Base-by-base conservation (phyloP, 2,329 filamentous ascomycete genomes). In the Neofusicoccum parvum region DNA sequence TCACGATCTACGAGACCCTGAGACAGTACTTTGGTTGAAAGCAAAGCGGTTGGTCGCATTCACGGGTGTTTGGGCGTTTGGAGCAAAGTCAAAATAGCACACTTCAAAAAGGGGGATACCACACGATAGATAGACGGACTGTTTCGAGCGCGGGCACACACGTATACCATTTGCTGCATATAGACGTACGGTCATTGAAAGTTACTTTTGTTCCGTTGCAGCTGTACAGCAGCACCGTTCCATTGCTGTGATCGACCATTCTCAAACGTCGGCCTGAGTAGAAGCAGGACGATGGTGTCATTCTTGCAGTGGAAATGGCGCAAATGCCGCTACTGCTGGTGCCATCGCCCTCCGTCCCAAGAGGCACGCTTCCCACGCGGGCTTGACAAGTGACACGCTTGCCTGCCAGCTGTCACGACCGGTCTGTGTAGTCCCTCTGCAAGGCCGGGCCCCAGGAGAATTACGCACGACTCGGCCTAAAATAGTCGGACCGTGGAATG, bases 1-100 rank as follows among this genome's bases (percentile, higher is more conserved):
- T 99, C 74, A 94, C 95, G 68, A 88, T 98, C 67, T 98, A 94
- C 75, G 95, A 98, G 79, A 90, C 89, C 14, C 78, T 99, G 77
- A 93, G 93, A 80, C 85, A 83, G 68, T 81, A 87, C 70, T 85
- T 95, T 72, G 76, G 75, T 68, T 82, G 64, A 71, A 48, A 20
- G 34, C 37, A 56, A 50, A 20, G 34, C 15, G 36, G 10, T 14
- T 34, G 17, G 12, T 17, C 48, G 53, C 53, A 65, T 65, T 59
- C 36, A 20, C 27, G 12, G 63, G 62, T 39, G 62, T 56, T 39
- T 15, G 4, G 20, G 63, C 34, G 27, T 59, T 65, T 3, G 45
- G 59, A 43, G 46, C 23, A 37, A 53, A 27, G 27, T 39, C 34
- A 54, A 37, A 17, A 36, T 15, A 60, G 56, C 27, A 27, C 32